phyloP scores from a whole-genome alignment of 2,329 filamentous ascomycete species.

The Ophiostoma tasmaniense region DNA sequence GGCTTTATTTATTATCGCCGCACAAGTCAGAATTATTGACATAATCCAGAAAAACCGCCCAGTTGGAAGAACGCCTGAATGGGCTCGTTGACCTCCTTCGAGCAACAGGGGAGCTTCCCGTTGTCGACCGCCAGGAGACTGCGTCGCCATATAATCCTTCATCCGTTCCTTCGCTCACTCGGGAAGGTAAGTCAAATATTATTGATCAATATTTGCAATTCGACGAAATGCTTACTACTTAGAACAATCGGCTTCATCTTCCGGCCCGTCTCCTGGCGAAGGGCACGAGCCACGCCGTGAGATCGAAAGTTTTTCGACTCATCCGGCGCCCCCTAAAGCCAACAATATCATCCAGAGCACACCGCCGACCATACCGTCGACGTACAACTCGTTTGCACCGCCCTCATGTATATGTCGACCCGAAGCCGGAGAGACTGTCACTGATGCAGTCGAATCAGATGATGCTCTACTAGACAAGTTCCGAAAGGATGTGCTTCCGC shows the following conservation, averaged over 20 bases:
- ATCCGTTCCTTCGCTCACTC: not conserved
- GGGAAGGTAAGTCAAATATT: not conserved
- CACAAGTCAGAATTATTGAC: not conserved
- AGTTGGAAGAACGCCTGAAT: slow-evolving; percentile 42
- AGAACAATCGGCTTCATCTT: slow-evolving; percentile 3
- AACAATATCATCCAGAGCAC: not conserved
- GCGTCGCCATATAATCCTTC: slow-evolving; percentile 10
- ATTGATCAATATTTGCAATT: not conserved
- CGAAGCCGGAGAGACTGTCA: slow-evolving; percentile 29
- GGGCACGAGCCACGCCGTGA: not conserved
- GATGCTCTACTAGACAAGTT: slow-evolving; percentile 39
- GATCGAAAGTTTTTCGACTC: not conserved
- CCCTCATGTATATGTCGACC: slow-evolving; percentile 40
- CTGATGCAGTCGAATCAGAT: slow-evolving; percentile 38
- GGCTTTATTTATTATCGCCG: not conserved
- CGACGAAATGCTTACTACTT: not conserved
- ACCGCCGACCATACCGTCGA: slow-evolving; percentile 14
- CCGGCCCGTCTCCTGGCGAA: slow-evolving; percentile 1
- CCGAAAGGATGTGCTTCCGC: slow-evolving; percentile 33
- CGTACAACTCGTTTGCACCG: slow-evolving; percentile 40
- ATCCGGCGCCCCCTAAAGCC: not conserved
- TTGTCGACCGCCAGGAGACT: not conserved
- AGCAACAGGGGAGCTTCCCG: slow-evolving; percentile 33
- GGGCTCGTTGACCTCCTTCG: slow-evolving; percentile 41
- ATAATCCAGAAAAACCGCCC: slow-evolving; percentile 36